Percentiles rank a stretch among this genome's conserved stretches.
Conservation (phyloP, 2,329 filamentous ascomycete genomes). For the Hypoxylon sp. region DNA sequence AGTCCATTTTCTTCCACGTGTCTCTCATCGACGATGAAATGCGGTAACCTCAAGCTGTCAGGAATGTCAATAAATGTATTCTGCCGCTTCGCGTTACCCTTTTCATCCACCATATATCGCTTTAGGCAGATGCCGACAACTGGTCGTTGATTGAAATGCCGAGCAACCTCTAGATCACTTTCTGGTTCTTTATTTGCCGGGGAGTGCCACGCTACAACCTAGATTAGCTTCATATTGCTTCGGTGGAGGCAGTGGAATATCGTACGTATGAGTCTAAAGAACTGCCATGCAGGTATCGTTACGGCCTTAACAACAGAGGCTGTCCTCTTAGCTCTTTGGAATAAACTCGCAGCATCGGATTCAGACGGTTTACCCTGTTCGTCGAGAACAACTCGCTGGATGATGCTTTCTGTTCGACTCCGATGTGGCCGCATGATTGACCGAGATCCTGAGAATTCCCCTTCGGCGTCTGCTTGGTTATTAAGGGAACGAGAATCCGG, state of each 20-base stretch:
- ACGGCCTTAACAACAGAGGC: constrained; percentile 79
- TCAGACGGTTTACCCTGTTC: constrained; percentile 62
- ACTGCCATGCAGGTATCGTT: constrained; percentile 96
- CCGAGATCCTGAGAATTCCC: constrained; percentile 35
- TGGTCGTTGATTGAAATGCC: constrained; percentile 86
- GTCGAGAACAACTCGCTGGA: constrained; percentile 70
- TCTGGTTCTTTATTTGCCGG: constrained; percentile 64
- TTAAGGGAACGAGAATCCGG: constrained; percentile 24
- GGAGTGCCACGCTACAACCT: constrained; percentile 82
- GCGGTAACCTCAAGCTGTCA: constrained; percentile 81
- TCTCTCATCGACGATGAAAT: constrained; percentile 87
- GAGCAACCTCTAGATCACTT: constrained; percentile 84
- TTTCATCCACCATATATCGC: constrained; percentile 81
- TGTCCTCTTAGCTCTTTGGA: constrained; percentile 60
- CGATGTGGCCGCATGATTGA: constrained; percentile 50
- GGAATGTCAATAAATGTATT: constrained; percentile 94
- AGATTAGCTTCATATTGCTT: constrained; percentile 52
- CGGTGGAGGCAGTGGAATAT: constrained; percentile 1
- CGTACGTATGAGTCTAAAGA: constrained; percentile 92
- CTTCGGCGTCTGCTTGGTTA: constrained; percentile 36
- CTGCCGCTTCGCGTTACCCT: constrained; percentile 77
- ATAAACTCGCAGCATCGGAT: constrained; percentile 57
- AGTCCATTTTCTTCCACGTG: constrained; percentile 74
- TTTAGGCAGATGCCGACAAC: constrained; percentile 95
- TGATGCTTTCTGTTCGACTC: constrained; percentile 68